Conservation (phyloP, 169 alveolate genomes). For the Cryptosporidium ryanae region DNA sequence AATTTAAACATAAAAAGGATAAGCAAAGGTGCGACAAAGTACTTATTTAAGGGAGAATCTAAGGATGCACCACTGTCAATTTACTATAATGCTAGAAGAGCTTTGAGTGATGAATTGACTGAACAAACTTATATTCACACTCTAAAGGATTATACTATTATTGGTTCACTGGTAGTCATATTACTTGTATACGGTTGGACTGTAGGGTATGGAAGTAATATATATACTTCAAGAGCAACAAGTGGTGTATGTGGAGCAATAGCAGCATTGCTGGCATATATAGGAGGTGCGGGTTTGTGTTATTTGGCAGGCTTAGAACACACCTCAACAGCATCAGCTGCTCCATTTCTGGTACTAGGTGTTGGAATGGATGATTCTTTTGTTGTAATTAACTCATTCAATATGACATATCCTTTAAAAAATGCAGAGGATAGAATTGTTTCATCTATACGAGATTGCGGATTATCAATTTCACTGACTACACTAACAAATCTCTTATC, state of each 20-base stretch:
- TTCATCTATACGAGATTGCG: slow-evolving; percentile 83
- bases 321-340: slow-evolving; percentile 84
- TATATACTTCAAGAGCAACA: slow-evolving; percentile 73
- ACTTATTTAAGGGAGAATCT: slow-evolving; percentile 52
- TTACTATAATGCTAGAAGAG: slow-evolving; percentile 69
- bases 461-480: slow-evolving; percentile 84
- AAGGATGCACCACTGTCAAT: slow-evolving; percentile 39
- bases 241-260: slow-evolving; percentile 80
- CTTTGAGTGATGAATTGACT: slow-evolving; percentile 68
- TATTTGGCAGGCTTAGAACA: slow-evolving; percentile 82
- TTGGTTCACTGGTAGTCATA: slow-evolving; percentile 63
- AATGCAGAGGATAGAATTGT: slow-evolving; percentile 82
- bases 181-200: slow-evolving; percentile 66
- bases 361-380: slow-evolving; percentile 86
- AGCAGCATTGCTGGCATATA: slow-evolving; percentile 84
- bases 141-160: slow-evolving; percentile 65
- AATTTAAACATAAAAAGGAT: slow-evolving; percentile 33
- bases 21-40: slow-evolving; percentile 47
- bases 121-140: slow-evolving; percentile 68
- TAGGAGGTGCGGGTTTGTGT: slow-evolving; percentile 85
- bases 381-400: slow-evolving; percentile 83
- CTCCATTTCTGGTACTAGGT: slow-evolving; percentile 85
- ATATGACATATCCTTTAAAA: slow-evolving; percentile 80
- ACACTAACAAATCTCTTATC: slow-evolving; percentile 85
- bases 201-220: slow-evolving; percentile 66